Evolutionary conservation across 2,329 filamentous ascomycete species (phyloP).

Genomic region (Aspergillus luchuensis): DNA sequence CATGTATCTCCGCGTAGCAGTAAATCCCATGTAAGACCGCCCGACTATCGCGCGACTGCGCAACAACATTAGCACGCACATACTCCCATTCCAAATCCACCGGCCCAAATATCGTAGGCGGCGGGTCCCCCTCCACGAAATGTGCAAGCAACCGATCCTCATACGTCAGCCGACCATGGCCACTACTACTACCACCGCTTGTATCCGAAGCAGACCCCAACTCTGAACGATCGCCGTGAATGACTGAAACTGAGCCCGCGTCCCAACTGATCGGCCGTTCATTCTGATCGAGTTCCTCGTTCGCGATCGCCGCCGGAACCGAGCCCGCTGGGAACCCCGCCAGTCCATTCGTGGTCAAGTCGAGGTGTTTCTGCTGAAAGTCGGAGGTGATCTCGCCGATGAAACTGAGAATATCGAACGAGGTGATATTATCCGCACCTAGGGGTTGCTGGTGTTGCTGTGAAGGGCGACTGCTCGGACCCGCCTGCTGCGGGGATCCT

Average conservation of each 20-base stretch:
- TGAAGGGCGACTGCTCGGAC: slow-evolving; percentile 10
- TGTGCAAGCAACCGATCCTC: slow-evolving; percentile 35
- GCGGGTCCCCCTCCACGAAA: slow-evolving; percentile 32
- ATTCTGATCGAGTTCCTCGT: neutral
- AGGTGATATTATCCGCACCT: slow-evolving; percentile 19
- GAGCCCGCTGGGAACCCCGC: neutral
- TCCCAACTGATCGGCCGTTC: slow-evolving; percentile 14
- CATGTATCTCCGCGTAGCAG: slow-evolving; percentile 38
- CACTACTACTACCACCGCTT: neutral
- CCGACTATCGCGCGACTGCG: slow-evolving; percentile 28
- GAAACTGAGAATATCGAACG: slow-evolving; percentile 41
- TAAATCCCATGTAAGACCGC: slow-evolving; percentile 34
- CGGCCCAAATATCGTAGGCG: slow-evolving; percentile 35
- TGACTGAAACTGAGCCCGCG: neutral
- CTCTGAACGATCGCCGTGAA: neutral
- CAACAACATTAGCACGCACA: slow-evolving; percentile 28
- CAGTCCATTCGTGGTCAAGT: slow-evolving; percentile 28
- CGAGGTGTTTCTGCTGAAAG: slow-evolving; percentile 37
- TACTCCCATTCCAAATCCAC: slow-evolving; percentile 38
- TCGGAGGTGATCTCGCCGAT: slow-evolving; percentile 41
- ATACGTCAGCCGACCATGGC: slow-evolving; percentile 16
- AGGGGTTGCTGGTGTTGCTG: neutral
- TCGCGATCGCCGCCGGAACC: neutral
- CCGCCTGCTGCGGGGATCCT: neutral
- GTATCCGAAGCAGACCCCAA: neutral